Evolutionary conservation across 164 flowering plant genomes (phyloP).

Genomic region (Vitis labrusca): DNA sequence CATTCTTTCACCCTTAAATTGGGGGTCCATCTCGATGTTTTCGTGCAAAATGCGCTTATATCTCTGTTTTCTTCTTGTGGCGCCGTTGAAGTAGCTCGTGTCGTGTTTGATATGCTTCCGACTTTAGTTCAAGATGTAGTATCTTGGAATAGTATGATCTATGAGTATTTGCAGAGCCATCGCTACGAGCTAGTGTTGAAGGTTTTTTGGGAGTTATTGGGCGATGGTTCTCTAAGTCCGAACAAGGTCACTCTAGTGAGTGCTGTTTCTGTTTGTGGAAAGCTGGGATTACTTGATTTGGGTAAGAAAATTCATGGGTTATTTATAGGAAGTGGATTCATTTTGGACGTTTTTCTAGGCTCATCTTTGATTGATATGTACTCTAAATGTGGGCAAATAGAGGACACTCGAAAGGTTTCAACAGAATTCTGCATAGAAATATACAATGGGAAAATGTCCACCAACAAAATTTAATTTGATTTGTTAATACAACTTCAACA

Average conservation of each 20-base stretch:
- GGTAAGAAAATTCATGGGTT: conserved; percentile 31
- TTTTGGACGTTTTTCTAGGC: conserved; percentile 21
- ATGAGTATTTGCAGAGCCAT: conserved; percentile 24
- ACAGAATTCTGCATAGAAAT: conserved; percentile 22
- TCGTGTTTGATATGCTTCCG: conserved; percentile 23
- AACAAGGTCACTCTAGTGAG: conserved; percentile 25
- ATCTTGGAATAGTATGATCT: conserved; percentile 37
- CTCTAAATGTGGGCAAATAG: not conserved
- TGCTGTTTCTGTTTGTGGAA: conserved; percentile 29
- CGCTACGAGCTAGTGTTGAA: conserved; percentile 14
- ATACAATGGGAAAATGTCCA: not conserved
- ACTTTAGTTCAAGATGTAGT: conserved; percentile 23
- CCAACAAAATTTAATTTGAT: no score
- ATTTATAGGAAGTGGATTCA: conserved; percentile 15
- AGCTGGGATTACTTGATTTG: conserved; percentile 11
- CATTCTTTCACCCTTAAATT: conserved; percentile 18
- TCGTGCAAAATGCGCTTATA: conserved; percentile 32
- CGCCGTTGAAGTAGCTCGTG: conserved; percentile 12
- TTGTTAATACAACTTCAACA: no score
- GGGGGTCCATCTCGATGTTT: conserved; percentile 26
- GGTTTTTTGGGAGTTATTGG: conserved; percentile 22
- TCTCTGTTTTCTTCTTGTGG: conserved; percentile 22
- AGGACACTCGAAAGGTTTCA: conserved; percentile 22
- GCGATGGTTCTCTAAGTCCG: conserved; percentile 7
- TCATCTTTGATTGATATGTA: conserved; percentile 1